A percentile compares a stretch with the other conserved stretches of the same genome.
These are phyloP conservation scores for Jackrogersella minutella DNA, from an alignment of 495 filamentous ascomycete genomes.

Conservation along the genomic window DNA sequence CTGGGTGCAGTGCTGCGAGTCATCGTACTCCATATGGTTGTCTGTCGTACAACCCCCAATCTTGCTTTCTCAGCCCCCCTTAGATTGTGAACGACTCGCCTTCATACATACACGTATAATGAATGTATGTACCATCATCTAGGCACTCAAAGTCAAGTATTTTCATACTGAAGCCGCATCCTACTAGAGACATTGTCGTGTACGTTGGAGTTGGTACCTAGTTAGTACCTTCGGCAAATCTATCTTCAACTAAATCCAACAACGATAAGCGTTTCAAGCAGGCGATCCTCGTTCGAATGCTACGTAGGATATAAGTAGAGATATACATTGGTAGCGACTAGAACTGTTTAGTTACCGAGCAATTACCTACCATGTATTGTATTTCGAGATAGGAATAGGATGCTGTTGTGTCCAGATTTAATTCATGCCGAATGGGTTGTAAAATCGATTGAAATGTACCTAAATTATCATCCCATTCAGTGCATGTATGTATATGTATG, in stretches of 20 bases:
- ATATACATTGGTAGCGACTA: conserved; percentile 1
- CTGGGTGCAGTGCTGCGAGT: conserved; percentile 10
- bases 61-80: conserved; percentile 14
- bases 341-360: conserved; percentile 6
- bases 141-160: conserved; percentile 5
- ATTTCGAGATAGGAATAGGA: conserved; percentile 7
- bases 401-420: conserved; percentile 6
- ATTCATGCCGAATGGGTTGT: conserved; percentile 10
- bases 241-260: conserved; percentile 20
- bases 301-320: conserved; percentile 2
- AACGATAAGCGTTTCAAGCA: conserved; percentile 30
- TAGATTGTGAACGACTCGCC: conserved; percentile 4
- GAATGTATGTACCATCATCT: conserved; percentile 27
- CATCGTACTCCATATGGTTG: conserved; percentile 3
- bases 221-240: conserved; percentile 12
- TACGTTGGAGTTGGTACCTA: conserved; percentile 18
- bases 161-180: conserved; percentile 23
- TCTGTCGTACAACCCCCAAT: conserved; percentile 14
- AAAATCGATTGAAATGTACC: conserved; percentile 1
- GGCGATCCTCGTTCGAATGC: conserved; percentile 17
- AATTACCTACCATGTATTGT: neutral
- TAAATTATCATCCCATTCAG: conserved; percentile 1
- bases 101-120: conserved; percentile 9
- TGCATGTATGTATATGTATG: neutral
- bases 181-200: conserved; percentile 10